Conservation (phyloP, 345 rosid species). For the Eucalyptus polyanthemos region DNA sequence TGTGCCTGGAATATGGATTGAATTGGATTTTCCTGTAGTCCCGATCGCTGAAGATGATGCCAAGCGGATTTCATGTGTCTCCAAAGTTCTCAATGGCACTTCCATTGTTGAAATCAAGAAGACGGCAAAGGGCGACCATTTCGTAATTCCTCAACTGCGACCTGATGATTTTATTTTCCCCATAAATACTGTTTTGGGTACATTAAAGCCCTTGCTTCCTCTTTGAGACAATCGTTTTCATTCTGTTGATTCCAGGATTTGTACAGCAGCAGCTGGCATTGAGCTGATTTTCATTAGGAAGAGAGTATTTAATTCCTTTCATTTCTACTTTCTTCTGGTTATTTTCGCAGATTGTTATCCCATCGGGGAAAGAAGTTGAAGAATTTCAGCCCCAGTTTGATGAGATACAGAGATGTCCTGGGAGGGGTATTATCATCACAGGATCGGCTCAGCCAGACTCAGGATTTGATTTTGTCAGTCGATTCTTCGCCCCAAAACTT, state of each 20-base stretch:
- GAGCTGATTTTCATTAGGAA: neutral
- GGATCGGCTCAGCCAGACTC: constrained; percentile 42
- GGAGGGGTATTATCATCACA: constrained; percentile 43
- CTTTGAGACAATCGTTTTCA: neutral
- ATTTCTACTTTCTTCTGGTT: neutral
- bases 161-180: neutral
- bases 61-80: constrained; percentile 10
- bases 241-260: neutral
- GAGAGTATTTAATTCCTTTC: neutral
- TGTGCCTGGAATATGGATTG: constrained; percentile 19
- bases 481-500: constrained; percentile 55
- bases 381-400: constrained; percentile 40
- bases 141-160: constrained; percentile 22
- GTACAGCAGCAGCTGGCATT: neutral
- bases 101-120: constrained; percentile 37
- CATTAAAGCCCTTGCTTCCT: neutral
- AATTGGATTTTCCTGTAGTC: constrained; percentile 45
- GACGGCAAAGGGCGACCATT: constrained; percentile 20
- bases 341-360: constrained; percentile 40
- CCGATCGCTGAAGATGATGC: constrained; percentile 17
- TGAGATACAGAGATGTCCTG: constrained; percentile 38
- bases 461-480: constrained; percentile 50
- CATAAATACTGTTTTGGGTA: neutral
- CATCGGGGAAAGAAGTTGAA: constrained; percentile 45
- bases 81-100: constrained; percentile 37